Base-by-base conservation (phyloP, 441 rosid genomes). In the Mallotus repandus region DNA sequence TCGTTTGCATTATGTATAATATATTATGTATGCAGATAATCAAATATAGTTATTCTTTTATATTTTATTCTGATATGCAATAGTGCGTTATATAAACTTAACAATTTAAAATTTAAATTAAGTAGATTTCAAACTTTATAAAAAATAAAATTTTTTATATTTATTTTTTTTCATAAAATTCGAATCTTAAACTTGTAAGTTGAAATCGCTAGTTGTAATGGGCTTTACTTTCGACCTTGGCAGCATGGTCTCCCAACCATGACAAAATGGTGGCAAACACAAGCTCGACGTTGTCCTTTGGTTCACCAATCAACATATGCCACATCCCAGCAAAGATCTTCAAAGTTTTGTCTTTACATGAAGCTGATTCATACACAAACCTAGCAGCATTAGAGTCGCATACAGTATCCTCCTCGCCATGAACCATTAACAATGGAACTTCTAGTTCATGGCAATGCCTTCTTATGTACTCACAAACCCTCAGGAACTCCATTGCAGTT, bases 261-360 rank as follows among this genome's bases (percentile, higher is more conserved):
- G 75, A 43, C 15, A 79, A 41, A 5, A 75, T 38, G 16, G 63
- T 43, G 22, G 60, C 72, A 69, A 77, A 72, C 4, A 77, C 81
- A 66, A 77, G 76, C 69, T 82, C 81, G 21, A 77, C 80, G 1
- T 75, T 48, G 10, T 80, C 76, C 52, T 70, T 35, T 0, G 78
- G 62, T 35, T 82, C 85, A 1, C 83, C 83, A 48, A 82, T 46
- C 74, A 75, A 21, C 75, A 74, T 66, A 12, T 82, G 85, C 85
- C 85, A 72, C 83, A 77, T 75, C 0, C 78, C 80, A 19, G 83
- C 72, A 38, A 77, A 72, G 38, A 74, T 29, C 70, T 65, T 79
- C 69, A 77, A 16, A 0, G 71, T 79, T 52, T 82, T 82, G 75
- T 82, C 83, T 63, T 72, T 46, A 50, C 75, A 69, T 5, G 60